These are phyloP conservation scores for Uronychia binucleata DNA, from an alignment of 73 alveolate species.

Conservation along the genomic window DNA sequence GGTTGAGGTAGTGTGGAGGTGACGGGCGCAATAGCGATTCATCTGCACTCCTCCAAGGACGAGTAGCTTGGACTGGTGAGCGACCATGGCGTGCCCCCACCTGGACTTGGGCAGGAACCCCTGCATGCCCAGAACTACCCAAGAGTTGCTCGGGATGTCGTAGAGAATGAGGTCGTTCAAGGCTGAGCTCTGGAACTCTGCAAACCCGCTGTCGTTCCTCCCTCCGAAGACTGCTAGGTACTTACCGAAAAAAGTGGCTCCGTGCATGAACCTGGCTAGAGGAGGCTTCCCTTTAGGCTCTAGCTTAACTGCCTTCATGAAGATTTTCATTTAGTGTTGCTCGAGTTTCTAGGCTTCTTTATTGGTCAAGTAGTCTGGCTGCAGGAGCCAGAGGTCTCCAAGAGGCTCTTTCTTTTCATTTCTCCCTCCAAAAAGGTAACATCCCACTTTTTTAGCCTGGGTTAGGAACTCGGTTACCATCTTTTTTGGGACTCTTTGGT, in stretches of 20 bases:
- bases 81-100: conserved; percentile 22
- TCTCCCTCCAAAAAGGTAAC: conserved; percentile 34
- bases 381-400: conserved; percentile 21
- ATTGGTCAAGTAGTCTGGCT: conserved; percentile 11
- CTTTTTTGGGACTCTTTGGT: too few species aligned
- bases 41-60: background rate
- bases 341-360: background rate
- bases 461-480: conserved; percentile 4
- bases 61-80: background rate
- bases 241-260: conserved; percentile 6
- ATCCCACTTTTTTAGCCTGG: conserved; percentile 26
- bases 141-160: conserved; percentile 12
- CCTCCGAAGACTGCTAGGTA: conserved; percentile 30
- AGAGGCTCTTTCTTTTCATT: background rate
- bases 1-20: too few species aligned
- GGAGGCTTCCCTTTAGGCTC: conserved; percentile 30
- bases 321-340: background rate
- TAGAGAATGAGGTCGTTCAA: conserved; percentile 43
- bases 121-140: conserved; percentile 35
- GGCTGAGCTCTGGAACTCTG: conserved; percentile 22
- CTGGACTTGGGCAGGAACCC: conserved; percentile 57
- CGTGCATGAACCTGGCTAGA: conserved; percentile 6
- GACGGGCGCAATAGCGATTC: background rate
- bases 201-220: conserved; percentile 41
- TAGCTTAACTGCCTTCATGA: background rate